Evolutionary conservation across 2,329 filamentous ascomycete genomes (phyloP).

Genomic region (Tolypocladium cylindrosporum): DNA sequence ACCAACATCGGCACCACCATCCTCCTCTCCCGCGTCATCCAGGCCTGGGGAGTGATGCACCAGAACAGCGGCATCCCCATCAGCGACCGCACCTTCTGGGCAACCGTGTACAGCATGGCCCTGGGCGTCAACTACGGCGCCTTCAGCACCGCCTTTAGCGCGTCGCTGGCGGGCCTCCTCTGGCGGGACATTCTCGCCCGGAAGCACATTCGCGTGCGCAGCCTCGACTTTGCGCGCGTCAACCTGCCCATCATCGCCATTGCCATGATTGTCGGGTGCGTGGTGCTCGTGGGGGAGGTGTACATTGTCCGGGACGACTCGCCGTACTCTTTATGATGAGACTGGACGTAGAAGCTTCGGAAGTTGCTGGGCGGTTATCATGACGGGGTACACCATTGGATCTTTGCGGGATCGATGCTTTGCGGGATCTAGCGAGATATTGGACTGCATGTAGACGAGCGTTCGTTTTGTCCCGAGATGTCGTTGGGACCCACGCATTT

Average conservation of each 20-base stretch:
- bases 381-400: not conserved
- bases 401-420: not conserved
- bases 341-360: not conserved
- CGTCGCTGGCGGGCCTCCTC: constrained; percentile 59
- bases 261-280: constrained; percentile 53
- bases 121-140: constrained; percentile 67
- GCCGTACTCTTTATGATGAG: not conserved
- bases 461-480: not conserved
- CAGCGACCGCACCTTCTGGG: constrained; percentile 59
- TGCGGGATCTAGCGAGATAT: not conserved
- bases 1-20: constrained; percentile 72
- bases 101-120: constrained; percentile 64
- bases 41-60: constrained; percentile 57
- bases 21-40: constrained; percentile 59
- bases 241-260: constrained; percentile 64
- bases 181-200: constrained; percentile 61
- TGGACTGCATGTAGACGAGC: not conserved
- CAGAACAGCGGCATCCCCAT: constrained; percentile 34
- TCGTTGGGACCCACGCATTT: too few species aligned
- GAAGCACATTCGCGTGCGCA: constrained; percentile 57
- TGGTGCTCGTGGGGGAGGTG: constrained; percentile 52
- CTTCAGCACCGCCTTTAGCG: constrained; percentile 63
- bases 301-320: constrained; percentile 32
- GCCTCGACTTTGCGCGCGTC: constrained; percentile 55
- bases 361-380: not conserved